These are phyloP conservation scores for Rhinocladiella mackenziei DNA, from an alignment of 2,329 filamentous ascomycete species.

Conservation along the genomic window DNA sequence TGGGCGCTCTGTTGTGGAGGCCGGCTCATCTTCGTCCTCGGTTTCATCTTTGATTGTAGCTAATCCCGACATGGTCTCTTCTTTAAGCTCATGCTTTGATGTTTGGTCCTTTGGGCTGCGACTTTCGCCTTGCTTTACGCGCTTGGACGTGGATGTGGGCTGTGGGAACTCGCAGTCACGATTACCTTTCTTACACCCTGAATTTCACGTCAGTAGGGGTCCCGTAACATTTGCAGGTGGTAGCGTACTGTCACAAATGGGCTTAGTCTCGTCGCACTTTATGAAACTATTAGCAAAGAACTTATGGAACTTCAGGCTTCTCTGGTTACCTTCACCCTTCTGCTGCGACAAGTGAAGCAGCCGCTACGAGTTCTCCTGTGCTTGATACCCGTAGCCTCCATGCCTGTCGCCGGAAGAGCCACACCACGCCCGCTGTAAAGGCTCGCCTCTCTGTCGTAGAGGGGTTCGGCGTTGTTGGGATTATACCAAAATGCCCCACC, in stretches of 20 bases:
- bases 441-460: slow-evolving; percentile 33
- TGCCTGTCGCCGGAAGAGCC: slow-evolving; percentile 12
- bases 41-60: slow-evolving; percentile 30
- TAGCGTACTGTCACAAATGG: slow-evolving; percentile 70
- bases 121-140: slow-evolving; percentile 33
- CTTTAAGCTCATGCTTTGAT: slow-evolving; percentile 23
- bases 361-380: slow-evolving; percentile 90
- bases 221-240: background rate
- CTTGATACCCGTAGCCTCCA: slow-evolving; percentile 62
- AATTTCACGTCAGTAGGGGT: slow-evolving; percentile 12
- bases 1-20: slow-evolving; percentile 9
- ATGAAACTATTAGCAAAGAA: slow-evolving; percentile 3
- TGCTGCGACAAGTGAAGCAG: slow-evolving; percentile 84
- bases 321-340: slow-evolving; percentile 67
- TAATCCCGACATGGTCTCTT: slow-evolving; percentile 19
- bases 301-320: background rate
- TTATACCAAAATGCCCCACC: slow-evolving; percentile 45
- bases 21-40: slow-evolving; percentile 24
- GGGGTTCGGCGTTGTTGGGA: slow-evolving; percentile 30
- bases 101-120: slow-evolving; percentile 18
- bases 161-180: slow-evolving; percentile 90
- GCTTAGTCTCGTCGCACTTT: slow-evolving; percentile 88
- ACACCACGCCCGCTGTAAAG: slow-evolving; percentile 30
- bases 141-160: slow-evolving; percentile 49
- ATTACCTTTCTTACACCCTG: slow-evolving; percentile 85